Conservation (phyloP, 306 rosid species). For the Spatholobus suberectus region DNA sequence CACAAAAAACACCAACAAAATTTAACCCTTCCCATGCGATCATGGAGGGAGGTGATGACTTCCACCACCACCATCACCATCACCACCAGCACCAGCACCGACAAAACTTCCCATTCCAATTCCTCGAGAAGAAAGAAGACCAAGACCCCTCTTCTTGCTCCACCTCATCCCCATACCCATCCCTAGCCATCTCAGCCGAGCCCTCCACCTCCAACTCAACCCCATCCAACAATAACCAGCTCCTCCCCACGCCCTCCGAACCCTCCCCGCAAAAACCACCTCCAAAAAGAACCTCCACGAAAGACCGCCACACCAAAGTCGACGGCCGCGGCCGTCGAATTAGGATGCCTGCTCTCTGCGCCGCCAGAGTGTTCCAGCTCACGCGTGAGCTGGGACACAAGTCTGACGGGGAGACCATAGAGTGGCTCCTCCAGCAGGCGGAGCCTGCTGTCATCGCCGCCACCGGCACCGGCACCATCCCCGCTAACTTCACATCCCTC, state of each 20-base stretch:
- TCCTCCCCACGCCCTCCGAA: conserved; percentile 47
- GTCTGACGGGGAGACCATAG: conserved; percentile 48
- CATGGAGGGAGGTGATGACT: conserved; percentile 89
- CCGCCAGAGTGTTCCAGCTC: conserved; percentile 80
- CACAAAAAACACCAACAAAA: background rate
- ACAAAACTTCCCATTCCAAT: conserved; percentile 83
- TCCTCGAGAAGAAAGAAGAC: conserved; percentile 86
- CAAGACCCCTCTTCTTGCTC: conserved; percentile 69
- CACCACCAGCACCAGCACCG: conserved; percentile 64
- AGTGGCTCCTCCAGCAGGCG: conserved; percentile 84
- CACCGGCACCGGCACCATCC: conserved; percentile 92
- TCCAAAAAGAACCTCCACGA: conserved; percentile 77
- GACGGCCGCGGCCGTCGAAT: conserved; percentile 78
- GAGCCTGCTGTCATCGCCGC: conserved; percentile 93
- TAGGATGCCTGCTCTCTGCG: conserved; percentile 91
- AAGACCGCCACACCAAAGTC: conserved; percentile 76
- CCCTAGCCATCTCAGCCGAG: conserved; percentile 61
- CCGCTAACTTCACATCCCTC: conserved; percentile 69
- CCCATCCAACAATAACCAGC: conserved; percentile 32
- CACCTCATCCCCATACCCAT: conserved; percentile 59
- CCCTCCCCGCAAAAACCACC: conserved; percentile 67
- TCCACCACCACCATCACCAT: conserved; percentile 70
- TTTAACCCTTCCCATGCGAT: conserved; percentile 47
- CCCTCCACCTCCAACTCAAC: conserved; percentile 39
- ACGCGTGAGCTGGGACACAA: conserved; percentile 45